Base-by-base conservation (phyloP, 495 filamentous ascomycete species). In the Hyaloscypha finlandica region DNA sequence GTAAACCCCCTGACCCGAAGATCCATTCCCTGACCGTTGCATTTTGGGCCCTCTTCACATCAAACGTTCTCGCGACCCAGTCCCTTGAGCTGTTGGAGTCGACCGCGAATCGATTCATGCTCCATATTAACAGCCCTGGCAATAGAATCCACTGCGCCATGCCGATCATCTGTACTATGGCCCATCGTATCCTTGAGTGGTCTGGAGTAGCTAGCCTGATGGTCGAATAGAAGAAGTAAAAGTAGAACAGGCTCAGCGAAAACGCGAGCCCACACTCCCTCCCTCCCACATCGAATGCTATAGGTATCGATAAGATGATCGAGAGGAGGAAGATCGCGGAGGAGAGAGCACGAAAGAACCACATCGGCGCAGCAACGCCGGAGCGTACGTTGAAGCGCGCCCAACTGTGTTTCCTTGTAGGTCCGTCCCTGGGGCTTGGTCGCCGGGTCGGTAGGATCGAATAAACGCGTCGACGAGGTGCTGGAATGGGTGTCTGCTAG, bases 211-310 rank as follows among this genome's bases (percentile, higher is more conserved):
- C 82, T 39, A 97, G 83, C 70, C 89, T 91, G 70, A 92, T 82
- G 62, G 88, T 80, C 42, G 92, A 96, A 77, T 95, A 92, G 71
- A 94, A 79, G 74, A 96, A 90, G 81, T 99, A 97, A 81, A 96
- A 97, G 68, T 68, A 68, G 42, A 93, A 90, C 22, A 99, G 85
- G 14, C 92, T 86, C 51, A 97, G 85, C 69, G 92, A 96, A 79
- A 92, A 97, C 71, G 92, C 93, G 71, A 99, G 85, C 70, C 95
- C 95, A 76, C 92, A 94, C 68, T 93, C 92, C 76, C 93, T 88
- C 59, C 95, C 95, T 75, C 95, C 95, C 73, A 99, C 93, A 82
- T 99, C 95, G 78, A 97, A 99, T 69, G 95, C 90, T 63, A 99
- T 86, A 65, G 95, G 95, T 77, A 98, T 92, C 60, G 92, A 95